Base-by-base conservation (phyloP, 768 basidiomycete species). In the Fibroporia radiculosa region DNA sequence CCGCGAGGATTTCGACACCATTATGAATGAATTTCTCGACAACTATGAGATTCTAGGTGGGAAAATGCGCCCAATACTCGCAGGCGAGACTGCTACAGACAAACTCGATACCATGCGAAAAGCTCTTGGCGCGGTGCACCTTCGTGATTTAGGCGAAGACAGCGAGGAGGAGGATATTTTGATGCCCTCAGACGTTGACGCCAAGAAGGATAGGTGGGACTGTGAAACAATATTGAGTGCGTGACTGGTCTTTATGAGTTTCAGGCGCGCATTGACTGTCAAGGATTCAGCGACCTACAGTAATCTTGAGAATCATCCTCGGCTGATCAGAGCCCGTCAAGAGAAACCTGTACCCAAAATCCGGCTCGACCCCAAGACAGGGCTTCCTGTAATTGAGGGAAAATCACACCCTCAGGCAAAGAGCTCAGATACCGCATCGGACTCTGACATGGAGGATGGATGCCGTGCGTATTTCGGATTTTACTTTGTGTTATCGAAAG, bases 241-340 rank as follows among this genome's bases (percentile, higher is more conserved):
- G 73, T 45, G 2, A 11, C n/a, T 42, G 18, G 24, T 12, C 20
- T 8, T 26, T 26, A n/a, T 31, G 7, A 16, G 3, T 2, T 2
- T 34, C 29, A 6, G 14, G 3, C 34, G 4, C 20, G 22, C 4
- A 47, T 36, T 35, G 28, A 20, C 42, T 22, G 37, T 41, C 51
- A 36, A 47, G 48, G 34, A 40, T 24, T 16, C 57, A 96, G 95
- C 86, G 7, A 97, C 93, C 8, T 93, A 93, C 60, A 85, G 91
- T n/a, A 99, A 96, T 58, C 72, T 97, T 6, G 96, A 96, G 61
- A 99, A 99, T 57, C 96, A 98, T 60, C 96, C 96, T 0, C 78
- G 84, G 7, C 67, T 96, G 25, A 93, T 99, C 47, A 75, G 79
- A 20, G 78, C 82, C 16, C 70, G 82, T 26, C 72, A 78, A 48